Evolutionary conservation across 2,329 filamentous ascomycete genomes (phyloP).

Genomic region (Xylaria sp.): DNA sequence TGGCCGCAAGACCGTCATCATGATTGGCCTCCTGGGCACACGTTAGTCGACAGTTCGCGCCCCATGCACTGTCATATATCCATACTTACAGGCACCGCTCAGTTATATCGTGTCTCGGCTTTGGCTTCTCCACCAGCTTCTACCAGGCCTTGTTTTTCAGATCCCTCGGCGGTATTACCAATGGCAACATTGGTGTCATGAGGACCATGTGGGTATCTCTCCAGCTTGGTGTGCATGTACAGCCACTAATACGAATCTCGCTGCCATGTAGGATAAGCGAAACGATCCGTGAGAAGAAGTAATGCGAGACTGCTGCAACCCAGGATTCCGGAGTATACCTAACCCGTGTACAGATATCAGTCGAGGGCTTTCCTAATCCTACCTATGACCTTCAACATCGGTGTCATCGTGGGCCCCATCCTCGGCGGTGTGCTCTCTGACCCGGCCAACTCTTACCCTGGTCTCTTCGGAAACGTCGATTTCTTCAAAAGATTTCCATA

Average conservation of each 20-base stretch:
- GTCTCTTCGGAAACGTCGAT: constrained; percentile 57
- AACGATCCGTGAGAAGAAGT: constrained; percentile 58
- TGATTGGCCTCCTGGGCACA: constrained; percentile 80
- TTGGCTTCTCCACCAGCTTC: constrained; percentile 76
- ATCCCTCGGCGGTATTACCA: constrained; percentile 72
- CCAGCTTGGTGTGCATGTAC: background rate
- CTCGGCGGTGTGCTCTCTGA: constrained; percentile 60
- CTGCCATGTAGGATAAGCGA: constrained; percentile 55
- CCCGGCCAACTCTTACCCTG: constrained; percentile 56
- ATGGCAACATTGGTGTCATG: constrained; percentile 80
- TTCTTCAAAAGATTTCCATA: constrained; percentile 65
- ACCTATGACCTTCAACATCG: constrained; percentile 78
- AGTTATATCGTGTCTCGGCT: constrained; percentile 71
- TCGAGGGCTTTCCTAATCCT: constrained; percentile 58
- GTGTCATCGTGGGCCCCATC: constrained; percentile 68
- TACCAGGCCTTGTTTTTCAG: constrained; percentile 71
- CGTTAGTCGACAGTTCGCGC: constrained; percentile 37
- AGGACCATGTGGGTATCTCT: constrained; percentile 68
- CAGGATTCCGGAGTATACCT: constrained; percentile 11
- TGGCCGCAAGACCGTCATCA: constrained; percentile 80
- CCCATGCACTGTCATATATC: background rate
- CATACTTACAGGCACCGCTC: constrained; percentile 11
- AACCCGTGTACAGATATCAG: constrained; percentile 51
- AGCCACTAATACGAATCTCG: background rate
- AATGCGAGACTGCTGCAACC: constrained; percentile 20